phyloP scores from a whole-genome alignment of 495 filamentous ascomycete genomes.

The Pseudomonodictys pantanalensis region DNA sequence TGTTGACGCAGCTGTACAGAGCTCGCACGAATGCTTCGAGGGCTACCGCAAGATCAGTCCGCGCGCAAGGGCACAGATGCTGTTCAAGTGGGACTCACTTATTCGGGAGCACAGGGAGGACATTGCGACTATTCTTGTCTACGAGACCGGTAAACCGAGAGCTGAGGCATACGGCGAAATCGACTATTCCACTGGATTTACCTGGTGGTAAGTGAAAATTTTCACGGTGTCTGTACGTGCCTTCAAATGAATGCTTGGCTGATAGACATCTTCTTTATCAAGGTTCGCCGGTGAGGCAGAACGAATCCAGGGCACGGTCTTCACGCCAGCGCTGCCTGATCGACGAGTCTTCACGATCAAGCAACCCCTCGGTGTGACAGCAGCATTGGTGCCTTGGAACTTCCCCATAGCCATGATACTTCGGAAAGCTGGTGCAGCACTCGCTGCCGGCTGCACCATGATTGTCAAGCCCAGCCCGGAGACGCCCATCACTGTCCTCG shows the following conservation, averaged over 20 bases:
- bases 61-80: conserved; percentile 57
- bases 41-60: conserved; percentile 60
- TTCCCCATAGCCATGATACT: conserved; percentile 57
- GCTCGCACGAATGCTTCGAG: conserved; percentile 60
- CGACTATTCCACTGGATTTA: conserved; percentile 48
- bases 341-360: conserved; percentile 68
- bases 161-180: conserved; percentile 49
- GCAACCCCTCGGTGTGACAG: conserved; percentile 65
- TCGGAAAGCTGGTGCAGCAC: conserved; percentile 64
- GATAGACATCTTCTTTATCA: too few relatives aligned
- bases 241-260: too few relatives aligned
- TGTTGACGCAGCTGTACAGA: conserved; percentile 58
- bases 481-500: conserved; percentile 42
- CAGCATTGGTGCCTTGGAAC: conserved; percentile 67
- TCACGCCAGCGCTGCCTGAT: conserved; percentile 53
- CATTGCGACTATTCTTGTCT: conserved; percentile 47
- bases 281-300: conserved; percentile 65
- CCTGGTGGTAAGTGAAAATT: too few relatives aligned
- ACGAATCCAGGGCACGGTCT: conserved; percentile 61
- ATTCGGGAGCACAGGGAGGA: conserved; percentile 46
- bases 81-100: conserved; percentile 51
- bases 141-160: conserved; percentile 52
- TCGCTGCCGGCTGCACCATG: conserved; percentile 64
- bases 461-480: conserved; percentile 46
- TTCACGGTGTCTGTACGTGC: too few relatives aligned